Base-by-base conservation (phyloP, 2,329 filamentous ascomycete genomes). In the Aspergillus luchuensis region DNA sequence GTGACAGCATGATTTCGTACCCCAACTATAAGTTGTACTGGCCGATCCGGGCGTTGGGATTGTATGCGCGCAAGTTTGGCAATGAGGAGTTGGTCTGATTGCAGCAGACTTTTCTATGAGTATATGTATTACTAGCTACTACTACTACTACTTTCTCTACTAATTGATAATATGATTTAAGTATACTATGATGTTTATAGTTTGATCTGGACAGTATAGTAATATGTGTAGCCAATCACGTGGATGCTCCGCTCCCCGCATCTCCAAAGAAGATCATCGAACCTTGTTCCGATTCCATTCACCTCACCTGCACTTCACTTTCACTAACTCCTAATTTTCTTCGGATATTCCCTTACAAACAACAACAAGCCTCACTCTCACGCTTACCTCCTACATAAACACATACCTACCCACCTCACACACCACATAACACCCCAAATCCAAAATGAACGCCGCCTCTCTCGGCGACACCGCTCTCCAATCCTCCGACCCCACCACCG, bases 1-100 rank as follows among this genome's bases (percentile, higher is more conserved):
- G 30, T 23, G 50, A 59, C 61, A 89, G 87, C 82, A 98, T 97
- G 92, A 99, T 99, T 66, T 95, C 92, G 0, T 99, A 99, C 73
- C 94, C 94, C 47, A 99, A 99, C 82, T 99, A 99, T 83, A 99
- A 98, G 81, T 95, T 97, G 75, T 91, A 90, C 60, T 99, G 97
- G 78, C 89, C 94, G 1, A 90, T 98, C 74, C 96, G 96, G 79
- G 95, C 95, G 2, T 76, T 99, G 65, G 95, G 95, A 5, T 89
- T 97, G 86, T 99, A 92, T 81, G 87, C 89, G 4, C 84, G 81
- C 68, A 86, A 83, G 64, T 93, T 89, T 66, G 90, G 89, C 0
- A 82, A 91, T 62, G 85, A 88, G 59, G 82, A 80, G 69, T 74
- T 91, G 47, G 59, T 74, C 38, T 78, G 60, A 63, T 15, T 15